Percentiles rank a stretch among this genome's conserved stretches.
Conservation (phyloP, 2,329 filamentous ascomycete genomes). For the Botrytis aclada region DNA sequence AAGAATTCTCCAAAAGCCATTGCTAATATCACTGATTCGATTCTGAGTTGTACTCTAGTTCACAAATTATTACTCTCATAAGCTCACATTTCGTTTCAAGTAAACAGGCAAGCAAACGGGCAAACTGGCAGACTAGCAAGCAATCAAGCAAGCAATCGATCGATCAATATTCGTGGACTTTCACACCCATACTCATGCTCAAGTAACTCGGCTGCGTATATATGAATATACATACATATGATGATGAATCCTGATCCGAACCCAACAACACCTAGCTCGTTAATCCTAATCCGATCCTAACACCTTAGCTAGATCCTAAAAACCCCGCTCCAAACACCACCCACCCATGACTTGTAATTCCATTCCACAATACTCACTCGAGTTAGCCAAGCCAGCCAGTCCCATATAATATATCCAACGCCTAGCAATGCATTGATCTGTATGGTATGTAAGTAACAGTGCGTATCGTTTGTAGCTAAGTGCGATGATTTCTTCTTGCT, state of each 20-base stretch:
- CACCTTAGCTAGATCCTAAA: too few species aligned
- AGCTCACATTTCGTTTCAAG: not conserved
- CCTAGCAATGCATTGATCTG: constrained; percentile 1
- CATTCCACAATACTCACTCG: not conserved
- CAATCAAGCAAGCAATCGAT: not conserved
- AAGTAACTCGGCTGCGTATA: not conserved
- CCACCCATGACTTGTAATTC: constrained; percentile 10
- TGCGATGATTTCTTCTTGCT: not conserved
- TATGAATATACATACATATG: not conserved
- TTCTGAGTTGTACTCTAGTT: not conserved
- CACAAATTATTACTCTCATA: not conserved
- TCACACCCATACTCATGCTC: not conserved
- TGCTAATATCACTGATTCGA: not conserved
- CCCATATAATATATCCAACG: constrained; percentile 2
- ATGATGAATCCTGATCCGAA: not conserved
- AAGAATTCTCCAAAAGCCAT: not conserved
- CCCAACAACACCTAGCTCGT: not conserved
- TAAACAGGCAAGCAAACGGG: not conserved
- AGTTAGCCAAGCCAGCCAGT: not conserved
- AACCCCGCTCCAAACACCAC: constrained; percentile 16
- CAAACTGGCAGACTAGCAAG: not conserved
- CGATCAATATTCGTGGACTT: not conserved
- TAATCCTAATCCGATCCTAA: too few species aligned
- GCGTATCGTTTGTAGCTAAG: not conserved
- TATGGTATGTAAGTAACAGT: not conserved